These are phyloP conservation scores for Shiraia bambusicola DNA, from an alignment of 2,329 filamentous ascomycete genomes.

Conservation along the genomic window DNA sequence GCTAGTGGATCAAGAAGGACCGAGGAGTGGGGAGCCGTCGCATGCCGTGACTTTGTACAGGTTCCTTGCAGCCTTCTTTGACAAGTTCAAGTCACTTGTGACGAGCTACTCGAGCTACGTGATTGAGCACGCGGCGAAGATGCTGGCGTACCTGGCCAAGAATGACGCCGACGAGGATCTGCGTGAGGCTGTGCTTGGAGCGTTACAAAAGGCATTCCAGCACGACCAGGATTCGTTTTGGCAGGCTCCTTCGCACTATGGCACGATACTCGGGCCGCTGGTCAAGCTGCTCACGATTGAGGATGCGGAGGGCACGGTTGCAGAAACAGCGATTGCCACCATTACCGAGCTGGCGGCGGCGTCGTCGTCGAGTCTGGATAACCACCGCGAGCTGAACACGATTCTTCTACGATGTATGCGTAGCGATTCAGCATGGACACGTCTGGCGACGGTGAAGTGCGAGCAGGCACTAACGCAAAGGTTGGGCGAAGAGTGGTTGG, in stretches of 20 bases:
- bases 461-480: slow-evolving; percentile 77
- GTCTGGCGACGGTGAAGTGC: slow-evolving; percentile 79
- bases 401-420: slow-evolving; percentile 76
- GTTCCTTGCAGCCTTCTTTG: slow-evolving; percentile 79
- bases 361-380: slow-evolving; percentile 77
- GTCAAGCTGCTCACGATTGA: slow-evolving; percentile 59
- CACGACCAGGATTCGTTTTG: slow-evolving; percentile 95
- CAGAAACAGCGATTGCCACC: slow-evolving; percentile 66
- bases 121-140: slow-evolving; percentile 69
- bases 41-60: slow-evolving; percentile 77
- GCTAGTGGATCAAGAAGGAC: slow-evolving; percentile 73
- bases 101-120: slow-evolving; percentile 88
- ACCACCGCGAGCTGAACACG: slow-evolving; percentile 86
- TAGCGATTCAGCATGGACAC: slow-evolving; percentile 68
- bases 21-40: slow-evolving; percentile 13
- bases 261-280: slow-evolving; percentile 68
- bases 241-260: slow-evolving; percentile 88
- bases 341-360: slow-evolving; percentile 79
- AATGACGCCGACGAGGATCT: slow-evolving; percentile 57
- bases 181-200: slow-evolving; percentile 68
- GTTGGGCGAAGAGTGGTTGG: slow-evolving; percentile 91
- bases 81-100: slow-evolving; percentile 86
- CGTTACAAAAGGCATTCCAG: slow-evolving; percentile 74
- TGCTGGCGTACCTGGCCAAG: slow-evolving; percentile 53
- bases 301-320: slow-evolving; percentile 21